These are phyloP conservation scores for Pestalotiopsis sp. DNA, from an alignment of 2,329 filamentous ascomycete genomes.

Conservation along the genomic window DNA sequence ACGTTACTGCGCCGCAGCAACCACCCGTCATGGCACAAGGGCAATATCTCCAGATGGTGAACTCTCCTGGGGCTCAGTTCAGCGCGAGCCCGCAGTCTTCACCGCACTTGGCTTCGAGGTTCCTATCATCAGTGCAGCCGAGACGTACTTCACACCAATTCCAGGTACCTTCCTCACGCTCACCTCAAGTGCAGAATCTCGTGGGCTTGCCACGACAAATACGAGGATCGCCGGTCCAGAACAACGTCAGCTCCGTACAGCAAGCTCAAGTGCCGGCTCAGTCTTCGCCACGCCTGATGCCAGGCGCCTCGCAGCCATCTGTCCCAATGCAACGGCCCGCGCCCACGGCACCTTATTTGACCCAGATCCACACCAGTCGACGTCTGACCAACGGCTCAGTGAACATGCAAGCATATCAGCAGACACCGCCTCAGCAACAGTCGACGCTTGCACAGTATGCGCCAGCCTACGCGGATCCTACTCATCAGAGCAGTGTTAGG, in stretches of 20 bases:
- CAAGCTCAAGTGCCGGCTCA: not conserved
- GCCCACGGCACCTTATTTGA: not conserved
- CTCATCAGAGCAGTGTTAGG: not conserved
- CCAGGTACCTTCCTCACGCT: not conserved
- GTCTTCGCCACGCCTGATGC: not conserved
- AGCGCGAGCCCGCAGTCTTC: not conserved
- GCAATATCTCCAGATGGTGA: not conserved
- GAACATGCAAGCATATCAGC: not conserved
- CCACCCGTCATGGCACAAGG: slow-evolving; percentile 2
- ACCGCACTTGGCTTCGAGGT: not conserved
- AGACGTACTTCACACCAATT: slow-evolving; percentile 13
- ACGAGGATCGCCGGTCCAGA: slow-evolving; percentile 13
- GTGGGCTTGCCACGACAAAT: not conserved
- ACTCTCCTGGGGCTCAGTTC: not conserved
- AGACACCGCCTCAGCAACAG: not conserved
- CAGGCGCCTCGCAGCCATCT: not conserved
- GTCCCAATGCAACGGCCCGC: not conserved
- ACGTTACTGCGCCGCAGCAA: not conserved
- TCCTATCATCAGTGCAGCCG: not conserved
- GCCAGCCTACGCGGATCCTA: not conserved
- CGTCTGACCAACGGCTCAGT: not conserved
- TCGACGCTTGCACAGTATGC: not conserved
- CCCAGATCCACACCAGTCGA: not conserved
- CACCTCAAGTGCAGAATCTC: slow-evolving; percentile 11
- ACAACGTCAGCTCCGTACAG: not conserved